Percentiles rank a stretch among this genome's conserved stretches.
Evolutionary conservation across 2,329 filamentous ascomycete species (phyloP).

Genomic region (Fusarium sp.): DNA sequence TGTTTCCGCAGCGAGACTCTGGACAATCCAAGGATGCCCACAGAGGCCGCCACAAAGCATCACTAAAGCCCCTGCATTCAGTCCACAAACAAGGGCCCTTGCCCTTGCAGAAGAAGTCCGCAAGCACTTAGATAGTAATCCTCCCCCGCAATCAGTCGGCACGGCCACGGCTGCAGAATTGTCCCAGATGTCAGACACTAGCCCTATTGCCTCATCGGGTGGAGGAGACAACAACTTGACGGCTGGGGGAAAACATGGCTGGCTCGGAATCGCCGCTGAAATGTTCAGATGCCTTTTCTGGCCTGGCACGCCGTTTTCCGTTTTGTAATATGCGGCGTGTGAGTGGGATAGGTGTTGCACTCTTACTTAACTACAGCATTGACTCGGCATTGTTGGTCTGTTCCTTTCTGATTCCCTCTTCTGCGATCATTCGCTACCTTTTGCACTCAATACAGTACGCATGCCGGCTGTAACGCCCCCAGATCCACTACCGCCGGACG

Average conservation of each 20-base stretch:
- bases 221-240: neutral
- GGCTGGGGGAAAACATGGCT: neutral
- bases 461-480: conserved; percentile 30
- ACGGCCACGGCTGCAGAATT: neutral
- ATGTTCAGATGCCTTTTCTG: neutral
- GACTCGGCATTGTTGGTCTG: neutral
- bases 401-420: neutral
- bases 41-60: neutral
- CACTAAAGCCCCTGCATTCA: neutral
- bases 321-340: neutral
- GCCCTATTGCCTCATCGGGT: neutral
- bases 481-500: conserved; percentile 48
- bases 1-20: neutral
- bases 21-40: neutral
- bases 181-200: neutral
- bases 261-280: neutral
- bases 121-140: neutral
- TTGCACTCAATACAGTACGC: neutral
- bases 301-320: neutral
- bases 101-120: neutral
- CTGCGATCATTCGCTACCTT: neutral
- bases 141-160: neutral
- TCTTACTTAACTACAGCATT: neutral
- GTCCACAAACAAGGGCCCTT: neutral
- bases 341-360: neutral